Evolutionary conservation across 495 filamentous ascomycete genomes (phyloP), one percentile per base, ranked within the genome.

Genomic region (Aspergillus indologenus): DNA sequence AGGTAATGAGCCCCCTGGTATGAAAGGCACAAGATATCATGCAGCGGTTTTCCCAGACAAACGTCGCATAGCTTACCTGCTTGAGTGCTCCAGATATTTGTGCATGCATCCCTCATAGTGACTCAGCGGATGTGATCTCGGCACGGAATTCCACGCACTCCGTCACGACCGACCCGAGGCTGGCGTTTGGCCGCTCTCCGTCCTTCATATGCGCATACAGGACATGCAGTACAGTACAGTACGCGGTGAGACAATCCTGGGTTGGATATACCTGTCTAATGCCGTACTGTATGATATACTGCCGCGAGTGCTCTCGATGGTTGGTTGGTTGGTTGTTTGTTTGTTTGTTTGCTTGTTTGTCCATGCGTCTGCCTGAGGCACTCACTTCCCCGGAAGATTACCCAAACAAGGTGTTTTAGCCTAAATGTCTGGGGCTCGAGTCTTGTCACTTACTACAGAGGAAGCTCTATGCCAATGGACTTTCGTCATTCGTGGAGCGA

Each of bases 131-230:
- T 21, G 5, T 43, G 17, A n/a, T 17, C 26, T 50, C 55, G 55
- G 55, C 45, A 57, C 55, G 55, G 55, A 57, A 57, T 22, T 40
- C 14, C 15, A 56, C 24, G 44, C 45, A 15, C 52, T 57, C 57
- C 57, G 58, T 53, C 21, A 46, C 23, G 21, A 11, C 58, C 58
- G 58, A 56, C 23, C 58, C 58, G 58, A 60, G 26, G 47, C 24
- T 5, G 24, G 19, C 1, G 47, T 12, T n/a, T 50, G 23, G 29
- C 29, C 48, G 17, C 48, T 14, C 12, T 40, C 34, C 34, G 34
- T 6, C 5, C 34, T 40, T 14, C 12, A 40, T 40, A 29, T 29
- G 26, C 4, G 9, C 4, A 29, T 29, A 29, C 4, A 29, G 26
- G n/a, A n/a, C n/a, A n/a, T n/a, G n/a, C n/a, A n/a, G n/a, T n/a